Base-by-base conservation (phyloP, 108 stramenopile genomes). In the Mediolabrus comicus region DNA sequence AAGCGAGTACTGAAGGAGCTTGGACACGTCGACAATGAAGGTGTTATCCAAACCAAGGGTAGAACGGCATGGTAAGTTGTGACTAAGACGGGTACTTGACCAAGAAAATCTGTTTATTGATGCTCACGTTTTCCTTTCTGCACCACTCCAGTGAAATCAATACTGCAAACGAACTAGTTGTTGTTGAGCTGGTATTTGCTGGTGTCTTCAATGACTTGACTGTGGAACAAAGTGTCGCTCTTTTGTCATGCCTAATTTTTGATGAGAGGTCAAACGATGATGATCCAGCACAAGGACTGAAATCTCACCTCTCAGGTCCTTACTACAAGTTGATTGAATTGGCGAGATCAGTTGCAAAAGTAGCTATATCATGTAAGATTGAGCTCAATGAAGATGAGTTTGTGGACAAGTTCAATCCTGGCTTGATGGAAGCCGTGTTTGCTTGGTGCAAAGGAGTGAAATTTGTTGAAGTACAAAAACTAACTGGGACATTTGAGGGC, bases 391-490 rank as follows among this genome's bases (percentile, higher is more conserved):
- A 89, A 63, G 92, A 94, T 49, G 94, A 92, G 43, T 95, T 95
- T 77, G 77, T 92, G 30, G 83, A 92, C 24, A 79, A 86, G 39
- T 90, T 96, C 84, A 95, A 96, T 68, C 96, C 96, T 49, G 91
- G 87, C 38, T 83, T 96, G 93, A 98, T 99, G 96, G 95, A 98
- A 69, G 97, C 96, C 26, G 95, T 97, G 1, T 98, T 87, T 76
- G 95, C 95, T 16, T 99, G 99, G 99, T 86, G 88, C 64, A 89
- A 92, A 61, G 99, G 99, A 31, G 97, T 87, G 4, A 98, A 96
- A 72, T 99, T 99, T 75, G 72, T 92, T 13, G 98, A 99, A 41
- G 91, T 99, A 2, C 87, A 95, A 51, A 97, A 98, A 75, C 77
- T 97, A 14, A 99, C 98, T 3, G 94, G 94, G 31, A 84, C 91